Evolutionary conservation across 2,329 filamentous ascomycete species (phyloP).

Genomic region (Fusarium brachygibbosum): DNA sequence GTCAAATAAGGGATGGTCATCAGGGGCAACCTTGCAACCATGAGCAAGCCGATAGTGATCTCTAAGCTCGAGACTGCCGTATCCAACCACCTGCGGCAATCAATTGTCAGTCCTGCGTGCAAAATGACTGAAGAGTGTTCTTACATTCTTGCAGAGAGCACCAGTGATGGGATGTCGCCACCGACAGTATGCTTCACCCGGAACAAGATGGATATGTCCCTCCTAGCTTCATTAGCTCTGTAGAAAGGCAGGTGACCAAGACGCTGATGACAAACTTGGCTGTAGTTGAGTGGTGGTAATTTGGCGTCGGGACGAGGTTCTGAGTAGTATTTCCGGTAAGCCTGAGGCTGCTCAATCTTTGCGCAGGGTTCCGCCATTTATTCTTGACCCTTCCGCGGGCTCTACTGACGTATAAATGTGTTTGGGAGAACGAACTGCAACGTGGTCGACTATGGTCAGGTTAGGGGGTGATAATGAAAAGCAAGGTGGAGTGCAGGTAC

Average conservation of each 20-base stretch:
- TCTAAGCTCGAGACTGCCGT: not conserved
- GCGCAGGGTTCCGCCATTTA: not conserved
- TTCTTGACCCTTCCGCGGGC: not conserved
- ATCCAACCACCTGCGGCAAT: not conserved
- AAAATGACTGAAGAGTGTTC: not conserved
- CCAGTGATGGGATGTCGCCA: conserved; percentile 2
- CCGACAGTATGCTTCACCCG: conserved; percentile 1
- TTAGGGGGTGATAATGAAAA: not conserved
- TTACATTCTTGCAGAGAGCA: not conserved
- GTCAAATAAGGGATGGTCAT: not conserved
- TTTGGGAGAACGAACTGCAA: not conserved
- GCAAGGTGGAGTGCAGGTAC: not conserved
- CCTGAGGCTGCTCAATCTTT: not conserved
- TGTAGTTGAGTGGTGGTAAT: not conserved
- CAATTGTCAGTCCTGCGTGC: no score
- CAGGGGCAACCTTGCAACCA: not conserved
- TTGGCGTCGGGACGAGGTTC: not conserved
- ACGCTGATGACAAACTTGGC: not conserved
- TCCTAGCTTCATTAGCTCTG: not conserved
- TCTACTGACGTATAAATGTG: not conserved
- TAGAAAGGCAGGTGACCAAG: not conserved
- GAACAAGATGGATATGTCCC: not conserved
- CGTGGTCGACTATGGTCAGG: not conserved
- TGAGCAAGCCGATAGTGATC: not conserved
- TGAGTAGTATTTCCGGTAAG: not conserved